Evolutionary conservation across 768 basidiomycete genomes (phyloP).

Genomic region (Multifurca ochricompacta): DNA sequence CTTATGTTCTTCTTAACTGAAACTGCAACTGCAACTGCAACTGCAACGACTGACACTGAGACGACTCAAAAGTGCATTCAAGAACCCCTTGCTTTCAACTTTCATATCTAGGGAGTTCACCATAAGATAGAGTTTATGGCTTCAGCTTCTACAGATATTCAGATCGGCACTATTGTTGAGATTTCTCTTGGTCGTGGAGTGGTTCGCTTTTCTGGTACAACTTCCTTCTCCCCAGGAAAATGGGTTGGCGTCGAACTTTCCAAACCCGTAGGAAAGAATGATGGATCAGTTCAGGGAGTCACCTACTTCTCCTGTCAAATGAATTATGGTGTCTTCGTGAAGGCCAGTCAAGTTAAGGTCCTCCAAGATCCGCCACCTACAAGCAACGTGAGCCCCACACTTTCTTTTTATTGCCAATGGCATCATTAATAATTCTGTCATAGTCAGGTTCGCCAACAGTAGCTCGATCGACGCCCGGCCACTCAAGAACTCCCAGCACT

Average conservation of each 20-base stretch:
- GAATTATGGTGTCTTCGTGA: constrained; percentile 81
- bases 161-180: constrained; percentile 69
- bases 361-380: constrained; percentile 23
- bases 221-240: constrained; percentile 79
- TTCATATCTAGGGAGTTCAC: no score
- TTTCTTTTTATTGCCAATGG: neutral
- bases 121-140: constrained; percentile 4
- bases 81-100: no score
- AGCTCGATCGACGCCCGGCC: constrained; percentile 2
- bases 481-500: constrained; percentile 13
- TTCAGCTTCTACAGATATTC: constrained; percentile 32
- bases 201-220: constrained; percentile 79
- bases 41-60: no score
- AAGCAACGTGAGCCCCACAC: neutral
- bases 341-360: constrained; percentile 73
- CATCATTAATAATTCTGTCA: neutral
- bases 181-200: constrained; percentile 75
- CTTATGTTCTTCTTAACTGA: no score
- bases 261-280: constrained; percentile 87
- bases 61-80: no score
- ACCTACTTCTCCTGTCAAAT: constrained; percentile 76
- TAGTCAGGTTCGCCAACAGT: constrained; percentile 5
- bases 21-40: no score
- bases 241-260: constrained; percentile 93
- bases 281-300: constrained; percentile 75